A percentile compares a stretch with the other conserved stretches of the same genome.
phyloP scores from a whole-genome alignment of 1,284 basidiomycete species.

The Ustilago vetiveriae region DNA sequence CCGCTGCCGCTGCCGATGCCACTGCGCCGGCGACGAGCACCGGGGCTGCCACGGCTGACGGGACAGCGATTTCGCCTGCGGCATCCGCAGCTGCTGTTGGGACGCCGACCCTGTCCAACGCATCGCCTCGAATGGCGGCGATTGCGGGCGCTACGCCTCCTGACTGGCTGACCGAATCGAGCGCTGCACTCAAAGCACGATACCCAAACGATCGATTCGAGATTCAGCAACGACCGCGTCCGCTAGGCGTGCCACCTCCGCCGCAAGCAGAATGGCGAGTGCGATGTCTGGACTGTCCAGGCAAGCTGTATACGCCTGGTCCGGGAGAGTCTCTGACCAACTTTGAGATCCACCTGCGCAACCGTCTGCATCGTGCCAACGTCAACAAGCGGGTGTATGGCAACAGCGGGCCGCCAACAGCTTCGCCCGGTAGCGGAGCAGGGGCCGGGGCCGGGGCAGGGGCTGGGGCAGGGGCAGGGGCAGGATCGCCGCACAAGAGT shows the following conservation, averaged over 20 bases:
- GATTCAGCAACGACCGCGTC: conserved; percentile 44
- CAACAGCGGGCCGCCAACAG: conserved; percentile 18
- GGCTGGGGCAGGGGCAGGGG: neutral
- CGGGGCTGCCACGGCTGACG: conserved; percentile 13
- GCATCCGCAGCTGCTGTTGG: neutral
- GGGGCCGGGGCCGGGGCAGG: no score
- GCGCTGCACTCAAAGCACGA: conserved; percentile 75
- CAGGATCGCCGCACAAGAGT: conserved; percentile 13
- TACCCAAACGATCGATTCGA: conserved; percentile 84
- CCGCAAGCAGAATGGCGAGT: conserved; percentile 80
- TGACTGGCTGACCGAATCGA: conserved; percentile 76
- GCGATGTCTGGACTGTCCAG: conserved; percentile 92
- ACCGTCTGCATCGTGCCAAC: conserved; percentile 74
- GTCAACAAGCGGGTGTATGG: conserved; percentile 54
- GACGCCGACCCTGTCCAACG: conserved; percentile 22
- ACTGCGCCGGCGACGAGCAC: conserved; percentile 13
- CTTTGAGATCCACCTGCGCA: conserved; percentile 90
- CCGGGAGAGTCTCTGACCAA: conserved; percentile 87
- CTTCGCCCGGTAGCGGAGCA: neutral
- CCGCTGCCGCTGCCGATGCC: conserved; percentile 6
- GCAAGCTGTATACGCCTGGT: conserved; percentile 92
- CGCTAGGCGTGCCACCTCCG: conserved; percentile 38
- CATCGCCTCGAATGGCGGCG: conserved; percentile 26
- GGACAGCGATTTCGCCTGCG: conserved; percentile 64
- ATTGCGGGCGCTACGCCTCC: conserved; percentile 68